phyloP scores from a whole-genome alignment of 1,139 yeast genomes.

The Meyerozyma athensensis region DNA sequence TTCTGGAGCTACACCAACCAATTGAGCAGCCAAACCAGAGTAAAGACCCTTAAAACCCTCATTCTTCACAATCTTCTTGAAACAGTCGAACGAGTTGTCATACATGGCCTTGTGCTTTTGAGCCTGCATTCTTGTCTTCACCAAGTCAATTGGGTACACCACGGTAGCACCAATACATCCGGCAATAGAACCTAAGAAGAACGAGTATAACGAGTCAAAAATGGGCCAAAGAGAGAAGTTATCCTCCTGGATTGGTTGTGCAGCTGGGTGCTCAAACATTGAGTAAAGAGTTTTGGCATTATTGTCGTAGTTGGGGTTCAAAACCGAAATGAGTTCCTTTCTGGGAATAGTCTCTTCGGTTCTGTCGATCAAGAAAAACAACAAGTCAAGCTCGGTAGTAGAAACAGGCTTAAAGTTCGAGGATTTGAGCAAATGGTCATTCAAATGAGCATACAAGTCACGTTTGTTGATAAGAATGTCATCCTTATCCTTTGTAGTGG shows the following conservation, averaged over 20 bases:
- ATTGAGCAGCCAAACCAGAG: constrained; percentile 90
- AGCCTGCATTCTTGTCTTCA: constrained; percentile 97
- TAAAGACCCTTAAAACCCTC: constrained; percentile 91
- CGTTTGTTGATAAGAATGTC: constrained; percentile 41
- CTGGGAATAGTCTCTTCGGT: constrained; percentile 44
- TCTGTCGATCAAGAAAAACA: constrained; percentile 44
- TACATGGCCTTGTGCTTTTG: constrained; percentile 74
- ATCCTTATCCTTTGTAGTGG: constrained; percentile 38
- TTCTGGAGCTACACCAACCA: constrained; percentile 97
- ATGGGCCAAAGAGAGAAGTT: constrained; percentile 51
- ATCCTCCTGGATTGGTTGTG: constrained; percentile 30
- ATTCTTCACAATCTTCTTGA: constrained; percentile 63
- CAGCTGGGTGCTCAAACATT: constrained; percentile 43
- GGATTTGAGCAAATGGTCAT: constrained; percentile 48
- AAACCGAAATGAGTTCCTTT: constrained; percentile 46
- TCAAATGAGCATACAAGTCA: constrained; percentile 43
- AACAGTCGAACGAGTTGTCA: constrained; percentile 82
- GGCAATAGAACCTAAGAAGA: constrained; percentile 87
- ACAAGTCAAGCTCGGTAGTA: constrained; percentile 40
- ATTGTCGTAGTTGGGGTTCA: constrained; percentile 43
- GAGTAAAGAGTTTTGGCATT: constrained; percentile 31
- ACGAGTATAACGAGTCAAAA: constrained; percentile 83
- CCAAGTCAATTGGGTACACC: constrained; percentile 96
- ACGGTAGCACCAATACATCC: constrained; percentile 98
- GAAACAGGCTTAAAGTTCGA: constrained; percentile 49